Evolutionary conservation across 2,329 filamentous ascomycete genomes (phyloP), one percentile per base, ranked within the genome.

Genomic region (Periconia macrospinosa): DNA sequence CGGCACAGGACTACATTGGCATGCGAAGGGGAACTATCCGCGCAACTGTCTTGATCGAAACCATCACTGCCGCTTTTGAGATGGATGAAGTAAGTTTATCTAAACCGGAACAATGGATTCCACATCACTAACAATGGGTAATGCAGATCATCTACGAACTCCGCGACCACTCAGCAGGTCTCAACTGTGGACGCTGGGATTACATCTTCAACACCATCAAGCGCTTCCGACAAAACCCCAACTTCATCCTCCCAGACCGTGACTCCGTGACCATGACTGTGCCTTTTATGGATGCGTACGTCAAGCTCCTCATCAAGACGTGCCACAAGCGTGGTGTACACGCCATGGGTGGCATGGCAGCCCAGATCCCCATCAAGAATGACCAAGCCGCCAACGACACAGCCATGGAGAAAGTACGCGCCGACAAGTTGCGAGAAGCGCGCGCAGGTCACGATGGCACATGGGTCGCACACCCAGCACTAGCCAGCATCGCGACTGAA

Each of bases 121-220:
- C 23, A 27, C 8, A 27, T 1, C 1, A 3, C n/a, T 15, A 8
- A 48, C 52, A 30, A 63, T 70, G 58, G 68, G 42, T 5, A 45
- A 10, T 7, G 6, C 53, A 81, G 86, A 97, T 99, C 78, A 97
- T 99, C 79, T 99, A 97, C 77, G 94, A 97, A 81, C 88, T 99
- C 63, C 89, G 94, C 56, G 93, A 97, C 73, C 94, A 99, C 82
- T 93, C 88, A 75, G 89, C 93, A 7, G 94, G 94, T 45, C 86
- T 99, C 70, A 99, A 99, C 86, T 97, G 94, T 78, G 94, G 94
- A 61, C 89, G 94, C 65, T 99, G 94, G 94, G 94, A 99, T 75
- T 99, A 99, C 83, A 97, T 99, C 79, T 99, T 99, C 84, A 94
- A 89, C 75, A 91, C 93, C 72, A 97, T 99, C 83, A 99, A 99